Base-by-base conservation (phyloP, 2,329 filamentous ascomycete genomes). In the Cercospora nicotianae region DNA sequence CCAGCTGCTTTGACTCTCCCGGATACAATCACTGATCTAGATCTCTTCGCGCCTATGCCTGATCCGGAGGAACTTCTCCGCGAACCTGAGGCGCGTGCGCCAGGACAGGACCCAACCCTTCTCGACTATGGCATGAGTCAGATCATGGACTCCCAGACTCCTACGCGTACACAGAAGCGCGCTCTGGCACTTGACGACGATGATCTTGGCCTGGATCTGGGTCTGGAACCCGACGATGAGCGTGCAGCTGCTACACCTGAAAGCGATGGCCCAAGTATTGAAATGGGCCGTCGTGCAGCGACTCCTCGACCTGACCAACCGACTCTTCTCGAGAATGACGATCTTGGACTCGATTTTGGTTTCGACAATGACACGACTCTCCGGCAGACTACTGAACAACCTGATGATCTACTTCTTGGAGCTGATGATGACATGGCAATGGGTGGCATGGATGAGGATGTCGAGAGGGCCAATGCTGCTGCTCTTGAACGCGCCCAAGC, bases 21-120 rank as follows among this genome's bases (percentile, higher is more conserved):
- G 6, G 95, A 99, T 82, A 90, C 91, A 64, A 91, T 99, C 73
- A 98, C 95, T 10, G 93, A 96, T 70, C 91, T 95, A 69, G 95
- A 99, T 77, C 86, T 97, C 26, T 92, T 96, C 33, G 91, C 82
- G 13, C 82, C 83, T 3, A 80, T 95, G 71, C 93, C 93, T 8
- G 94, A 97, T 81, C 91, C 93, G 5, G 92, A 91, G 39, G 90
- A 96, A 79, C 86, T 97, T 8, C 83, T 97, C 64, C 72, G 73
- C n/a, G 76, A 72, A 63, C 70, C 73, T 3, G 72, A 75, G 39
- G 63, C 67, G 8, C 73, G 75, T 31, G 75, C 69, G 12, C 76
- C 76, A 6, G 76, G 75, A 3, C 77, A 80, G 58, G 81, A 84
- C 67, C 79, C 81, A 3, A 82, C 81, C 3, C 73, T 82, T 16